Base-by-base conservation (phyloP, 495 filamentous ascomycete genomes). In the Lichina pygmaea region DNA sequence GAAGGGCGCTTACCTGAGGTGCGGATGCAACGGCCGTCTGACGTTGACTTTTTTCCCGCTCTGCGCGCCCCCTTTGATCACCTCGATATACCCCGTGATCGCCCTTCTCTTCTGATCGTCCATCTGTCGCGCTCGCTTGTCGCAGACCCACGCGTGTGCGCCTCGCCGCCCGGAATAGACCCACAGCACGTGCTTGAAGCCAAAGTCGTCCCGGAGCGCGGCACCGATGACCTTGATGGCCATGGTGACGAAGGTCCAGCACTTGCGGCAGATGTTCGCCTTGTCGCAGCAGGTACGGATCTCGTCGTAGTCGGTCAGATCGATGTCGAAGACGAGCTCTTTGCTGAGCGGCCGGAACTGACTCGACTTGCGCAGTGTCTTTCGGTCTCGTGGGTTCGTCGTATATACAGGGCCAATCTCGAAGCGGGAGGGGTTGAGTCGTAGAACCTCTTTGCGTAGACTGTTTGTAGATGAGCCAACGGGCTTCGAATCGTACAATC, bases 81-180 rank as follows among this genome's bases (percentile, higher is more conserved):
- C 65, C 51, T 93, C 84, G 9, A 97, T 68, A 57, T 95, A 95
- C 7, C 76, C 72, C 5, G 82, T 81, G 41, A 97, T 70, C 3
- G 84, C 80, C 48, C 72, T 75, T 33, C 89, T 68, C 53, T 81
- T 81, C 44, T 73, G 64, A 55, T 95, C 89, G 52, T 92, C 77
- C 60, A 97, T 66, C 36, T 65, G 64, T 48, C 89, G 69, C 5
- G 85, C 89, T 42, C 74, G 72, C 48, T 77, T 78, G 59, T 97
- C 89, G 56, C 86, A 93, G n/a, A 97, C 80, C 89, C 89, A 97
- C 7, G 86, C 89, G 74, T 97, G 89, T 12, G 77, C 84, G 58
- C 89, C 89, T 72, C 89, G 72, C 55, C 89, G 78, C 34, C 89
- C 89, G 0, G 89, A 95, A 59, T 94, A 97, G 1, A 97, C 86